Conservation (phyloP, 2,329 filamentous ascomycete species). For the Canariomyces notabilis region DNA sequence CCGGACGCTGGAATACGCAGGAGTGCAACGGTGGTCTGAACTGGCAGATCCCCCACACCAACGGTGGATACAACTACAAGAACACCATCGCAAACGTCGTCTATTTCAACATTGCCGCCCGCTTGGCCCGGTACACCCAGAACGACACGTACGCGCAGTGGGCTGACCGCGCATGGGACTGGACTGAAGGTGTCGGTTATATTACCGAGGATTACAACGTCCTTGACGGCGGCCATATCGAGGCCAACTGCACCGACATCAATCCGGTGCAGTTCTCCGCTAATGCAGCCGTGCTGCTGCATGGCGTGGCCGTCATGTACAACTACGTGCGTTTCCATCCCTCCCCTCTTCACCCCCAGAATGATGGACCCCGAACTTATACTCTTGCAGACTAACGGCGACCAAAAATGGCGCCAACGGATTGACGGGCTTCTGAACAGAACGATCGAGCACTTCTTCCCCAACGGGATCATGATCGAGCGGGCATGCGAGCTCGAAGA, state of each 20-base stretch:
- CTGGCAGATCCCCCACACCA: slow-evolving; percentile 60
- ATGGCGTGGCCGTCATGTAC: slow-evolving; percentile 60
- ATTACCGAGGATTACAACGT: slow-evolving; percentile 53
- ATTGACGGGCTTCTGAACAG: slow-evolving; percentile 44
- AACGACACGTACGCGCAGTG: slow-evolving; percentile 49
- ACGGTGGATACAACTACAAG: slow-evolving; percentile 60
- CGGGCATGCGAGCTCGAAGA: slow-evolving; percentile 49
- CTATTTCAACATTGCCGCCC: slow-evolving; percentile 43
- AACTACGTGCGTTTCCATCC: slow-evolving; percentile 41
- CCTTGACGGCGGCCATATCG: slow-evolving; percentile 52
- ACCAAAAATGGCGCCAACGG: slow-evolving; percentile 46
- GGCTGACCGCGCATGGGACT: slow-evolving; percentile 48
- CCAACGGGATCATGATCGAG: slow-evolving; percentile 38
- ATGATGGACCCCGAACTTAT: slow-evolving; percentile 3
- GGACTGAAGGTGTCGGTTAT: slow-evolving; percentile 41
- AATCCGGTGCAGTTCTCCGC: slow-evolving; percentile 57
- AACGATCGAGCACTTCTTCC: slow-evolving; percentile 32
- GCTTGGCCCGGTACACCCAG: slow-evolving; percentile 53
- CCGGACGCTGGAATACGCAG: slow-evolving; percentile 51
- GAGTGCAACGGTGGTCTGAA: slow-evolving; percentile 54
- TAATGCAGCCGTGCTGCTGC: slow-evolving; percentile 53
- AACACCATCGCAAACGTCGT: slow-evolving; percentile 39
- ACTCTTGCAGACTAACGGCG: slow-evolving; percentile 22
- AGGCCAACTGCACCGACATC: slow-evolving; percentile 49
- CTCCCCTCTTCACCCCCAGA: no score